Base-by-base conservation (phyloP, 805 yeast genomes). In the Candida awuae region DNA sequence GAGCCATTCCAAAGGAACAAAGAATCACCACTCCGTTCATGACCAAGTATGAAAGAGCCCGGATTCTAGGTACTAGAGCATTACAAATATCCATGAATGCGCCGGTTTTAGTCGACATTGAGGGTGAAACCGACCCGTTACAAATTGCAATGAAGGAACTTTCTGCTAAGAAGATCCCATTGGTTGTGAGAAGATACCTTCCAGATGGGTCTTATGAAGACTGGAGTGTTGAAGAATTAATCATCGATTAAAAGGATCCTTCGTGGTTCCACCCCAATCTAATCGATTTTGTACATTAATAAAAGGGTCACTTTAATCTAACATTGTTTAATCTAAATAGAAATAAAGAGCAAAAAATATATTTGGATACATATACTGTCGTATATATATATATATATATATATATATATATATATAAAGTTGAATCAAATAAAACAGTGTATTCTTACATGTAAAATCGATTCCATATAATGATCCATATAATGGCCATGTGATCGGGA, bases 31-130 rank as follows among this genome's bases (percentile, higher is more conserved):
- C 99, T 5, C 99, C 99, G 38, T 92, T 90, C 61, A 88, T 92
- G 97, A 92, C 99, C 42, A 92, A 94, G 59, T 92, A 92, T 61
- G 99, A 92, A 69, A 76, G 97, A 53, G 99, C 99, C 7, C 77
- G 99, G 67, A 86, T 92, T 45, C 73, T 92, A 54, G 99, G 99
- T 20, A 92, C 99, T 9, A 75, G 99, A 54, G 98, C 99, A 2
- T 68, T 92, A 48, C 99, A 92, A 63, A 90, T 92, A 53, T 86
- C 97, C 20, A 84, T 92, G 84, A 92, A 92, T 58, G 98, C 99
- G 1, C 98, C 98, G 2, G 97, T 92, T 3, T 73, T 92, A 57
- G 98, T 92, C 30, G 98, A 94, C 56, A 76, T 92, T 42, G 99
- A 92, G 65, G 98, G 98, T 56, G 99, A 94, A 62, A 94, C 98